phyloP scores from a whole-genome alignment of 495 filamentous ascomycete genomes.

The Parathielavia appendiculata region DNA sequence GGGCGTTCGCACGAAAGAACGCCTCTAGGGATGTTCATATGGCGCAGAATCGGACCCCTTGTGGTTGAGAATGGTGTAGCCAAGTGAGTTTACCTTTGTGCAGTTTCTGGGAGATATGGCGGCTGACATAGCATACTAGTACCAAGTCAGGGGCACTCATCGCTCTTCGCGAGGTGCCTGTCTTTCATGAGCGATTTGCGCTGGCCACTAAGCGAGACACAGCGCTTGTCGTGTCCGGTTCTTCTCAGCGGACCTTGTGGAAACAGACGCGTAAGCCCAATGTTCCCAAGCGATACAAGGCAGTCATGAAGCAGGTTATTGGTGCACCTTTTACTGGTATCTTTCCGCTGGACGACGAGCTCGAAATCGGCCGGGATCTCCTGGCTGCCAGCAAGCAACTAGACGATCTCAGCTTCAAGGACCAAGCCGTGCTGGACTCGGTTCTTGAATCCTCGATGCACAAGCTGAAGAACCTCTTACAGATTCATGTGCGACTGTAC shows the following conservation, averaged over 20 bases:
- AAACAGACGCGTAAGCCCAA: conserved; percentile 18
- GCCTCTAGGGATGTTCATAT: conserved; percentile 40
- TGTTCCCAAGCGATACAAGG: conserved; percentile 33
- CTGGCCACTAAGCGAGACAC: not conserved
- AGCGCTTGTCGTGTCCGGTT: conserved; percentile 19
- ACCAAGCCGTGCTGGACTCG: conserved; percentile 11
- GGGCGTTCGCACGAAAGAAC: conserved; percentile 28
- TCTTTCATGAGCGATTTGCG: conserved; percentile 19
- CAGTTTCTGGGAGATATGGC: too few relatives aligned
- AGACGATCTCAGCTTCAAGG: not conserved
- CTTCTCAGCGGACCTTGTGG: conserved; percentile 21
- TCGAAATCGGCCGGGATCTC: conserved; percentile 28
- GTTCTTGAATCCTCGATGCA: conserved; percentile 23
- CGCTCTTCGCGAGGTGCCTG: conserved; percentile 27
- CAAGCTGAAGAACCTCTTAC: not conserved
- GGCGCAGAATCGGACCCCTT: conserved; percentile 37
- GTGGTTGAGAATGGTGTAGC: conserved; percentile 37
- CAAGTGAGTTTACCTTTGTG: too few relatives aligned
- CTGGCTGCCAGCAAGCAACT: conserved; percentile 13
- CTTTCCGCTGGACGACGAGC: conserved; percentile 17
- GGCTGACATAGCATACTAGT: conserved; percentile 11
- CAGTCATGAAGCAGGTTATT: conserved; percentile 41
- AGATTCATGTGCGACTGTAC: not conserved
- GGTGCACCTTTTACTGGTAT: conserved; percentile 36
- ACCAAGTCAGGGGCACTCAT: conserved; percentile 33